Evolutionary conservation across 2,329 filamentous ascomycete genomes (phyloP).

Genomic region (Beauveria varroae): DNA sequence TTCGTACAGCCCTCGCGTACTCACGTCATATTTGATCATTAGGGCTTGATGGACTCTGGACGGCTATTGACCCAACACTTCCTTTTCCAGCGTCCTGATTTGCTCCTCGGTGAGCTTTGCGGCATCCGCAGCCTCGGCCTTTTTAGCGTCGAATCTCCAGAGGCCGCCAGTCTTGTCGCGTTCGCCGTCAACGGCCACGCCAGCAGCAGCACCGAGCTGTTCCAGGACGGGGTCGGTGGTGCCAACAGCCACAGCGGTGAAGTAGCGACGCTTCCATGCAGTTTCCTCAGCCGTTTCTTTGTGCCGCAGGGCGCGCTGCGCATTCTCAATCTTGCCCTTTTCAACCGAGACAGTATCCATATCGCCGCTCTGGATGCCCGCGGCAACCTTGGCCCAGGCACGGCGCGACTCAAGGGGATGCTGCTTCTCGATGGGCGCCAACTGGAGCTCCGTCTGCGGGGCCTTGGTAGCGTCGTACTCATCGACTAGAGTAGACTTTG

Average conservation of each 20-base stretch:
- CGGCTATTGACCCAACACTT: slow-evolving; percentile 32
- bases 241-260: slow-evolving; percentile 44
- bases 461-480: slow-evolving; percentile 51
- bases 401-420: slow-evolving; percentile 80
- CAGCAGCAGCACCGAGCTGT: slow-evolving; percentile 36
- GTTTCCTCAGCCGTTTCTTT: slow-evolving; percentile 67
- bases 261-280: slow-evolving; percentile 80
- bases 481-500: slow-evolving; percentile 43
- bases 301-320: slow-evolving; percentile 67
- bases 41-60: background rate
- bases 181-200: slow-evolving; percentile 44
- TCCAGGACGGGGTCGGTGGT: slow-evolving; percentile 36
- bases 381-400: slow-evolving; percentile 81
- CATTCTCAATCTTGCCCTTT: slow-evolving; percentile 85
- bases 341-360: slow-evolving; percentile 72
- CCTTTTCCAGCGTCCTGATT: slow-evolving; percentile 36
- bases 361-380: slow-evolving; percentile 71
- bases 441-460: slow-evolving; percentile 57
- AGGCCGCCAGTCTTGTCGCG: slow-evolving; percentile 54
- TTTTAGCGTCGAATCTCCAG: slow-evolving; percentile 49
- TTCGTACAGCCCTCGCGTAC: background rate
- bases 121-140: slow-evolving; percentile 31
- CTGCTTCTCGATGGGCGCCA: slow-evolving; percentile 70
- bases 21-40: background rate
- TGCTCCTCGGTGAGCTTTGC: slow-evolving; percentile 31